Evolutionary conservation across 257 asterid species (phyloP).

Genomic region (Rubia yunnanensis): DNA sequence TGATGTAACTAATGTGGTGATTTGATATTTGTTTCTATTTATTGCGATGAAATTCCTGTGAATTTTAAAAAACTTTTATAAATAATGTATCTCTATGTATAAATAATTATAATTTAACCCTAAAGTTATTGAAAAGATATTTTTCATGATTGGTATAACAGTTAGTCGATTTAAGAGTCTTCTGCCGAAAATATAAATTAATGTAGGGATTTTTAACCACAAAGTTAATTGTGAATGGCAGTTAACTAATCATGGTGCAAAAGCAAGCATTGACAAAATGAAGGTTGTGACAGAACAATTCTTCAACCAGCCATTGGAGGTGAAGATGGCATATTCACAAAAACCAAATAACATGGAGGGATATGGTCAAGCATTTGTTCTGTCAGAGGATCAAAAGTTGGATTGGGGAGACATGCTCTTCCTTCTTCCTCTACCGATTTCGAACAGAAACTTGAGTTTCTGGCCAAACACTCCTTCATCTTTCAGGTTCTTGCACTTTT

Average conservation of each 20-base stretch:
- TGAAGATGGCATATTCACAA: slow-evolving; percentile 20
- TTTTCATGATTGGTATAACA: no score
- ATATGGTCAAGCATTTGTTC: slow-evolving; percentile 36
- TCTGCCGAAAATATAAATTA: no score
- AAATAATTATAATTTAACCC: no score
- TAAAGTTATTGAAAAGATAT: no score
- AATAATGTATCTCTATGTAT: no score
- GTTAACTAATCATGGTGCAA: slow-evolving; percentile 2
- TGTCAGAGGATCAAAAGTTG: slow-evolving; percentile 34
- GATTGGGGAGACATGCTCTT: slow-evolving; percentile 40
- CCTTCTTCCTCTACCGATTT: slow-evolving; percentile 19
- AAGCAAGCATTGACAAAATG: slow-evolving; percentile 2
- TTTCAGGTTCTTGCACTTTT: slow-evolving; percentile 18
- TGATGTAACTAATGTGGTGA: no score
- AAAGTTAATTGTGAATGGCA: not conserved
- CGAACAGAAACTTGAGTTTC: slow-evolving; percentile 18
- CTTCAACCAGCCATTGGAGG: slow-evolving; percentile 22
- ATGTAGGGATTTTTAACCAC: no score
- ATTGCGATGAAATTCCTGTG: no score
- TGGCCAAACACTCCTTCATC: slow-evolving; percentile 25
- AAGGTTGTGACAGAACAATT: slow-evolving; percentile 16
- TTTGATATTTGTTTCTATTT: no score
- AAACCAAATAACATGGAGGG: slow-evolving; percentile 25
- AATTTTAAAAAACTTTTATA: no score
- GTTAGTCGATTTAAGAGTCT: no score